phyloP scores from a whole-genome alignment of 306 rosid species.

The Mimosa pudica region DNA sequence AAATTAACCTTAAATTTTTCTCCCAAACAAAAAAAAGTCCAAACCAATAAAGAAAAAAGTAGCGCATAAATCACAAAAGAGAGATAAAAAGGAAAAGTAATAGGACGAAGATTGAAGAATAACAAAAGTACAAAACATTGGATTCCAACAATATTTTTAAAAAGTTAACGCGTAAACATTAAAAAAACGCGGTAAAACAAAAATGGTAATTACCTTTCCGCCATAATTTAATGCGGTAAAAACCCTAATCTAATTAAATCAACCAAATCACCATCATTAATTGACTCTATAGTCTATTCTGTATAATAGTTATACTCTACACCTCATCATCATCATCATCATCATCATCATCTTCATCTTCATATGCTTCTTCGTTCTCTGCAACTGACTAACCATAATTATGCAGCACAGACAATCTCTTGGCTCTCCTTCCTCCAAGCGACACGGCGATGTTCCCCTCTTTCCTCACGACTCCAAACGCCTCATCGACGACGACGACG shows the following conservation, averaged over 20 bases:
- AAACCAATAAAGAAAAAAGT: not conserved
- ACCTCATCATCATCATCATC: not conserved
- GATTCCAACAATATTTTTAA: not conserved
- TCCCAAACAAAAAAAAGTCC: not conserved
- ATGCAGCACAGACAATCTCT: constrained; percentile 82
- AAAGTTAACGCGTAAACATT: not conserved
- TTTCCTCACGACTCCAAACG: constrained; percentile 40
- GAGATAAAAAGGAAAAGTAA: not conserved
- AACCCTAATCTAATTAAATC: not conserved
- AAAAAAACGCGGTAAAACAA: not conserved
- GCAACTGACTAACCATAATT: not conserved
- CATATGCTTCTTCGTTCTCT: not conserved
- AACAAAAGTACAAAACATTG: not conserved
- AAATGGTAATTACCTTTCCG: not conserved
- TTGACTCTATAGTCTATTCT: not conserved
- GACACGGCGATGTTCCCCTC: constrained; percentile 47
- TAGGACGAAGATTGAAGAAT: not conserved
- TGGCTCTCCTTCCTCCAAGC: constrained; percentile 65
- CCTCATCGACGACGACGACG: constrained; percentile 33
- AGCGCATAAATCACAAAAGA: not conserved
- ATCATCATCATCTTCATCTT: no score
- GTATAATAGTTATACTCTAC: not conserved
- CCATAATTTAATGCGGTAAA: not conserved
- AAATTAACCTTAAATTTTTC: no score
- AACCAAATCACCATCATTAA: not conserved